phyloP scores from a whole-genome alignment of 2,329 filamentous ascomycete species.

The Celoporthe dispersa region DNA sequence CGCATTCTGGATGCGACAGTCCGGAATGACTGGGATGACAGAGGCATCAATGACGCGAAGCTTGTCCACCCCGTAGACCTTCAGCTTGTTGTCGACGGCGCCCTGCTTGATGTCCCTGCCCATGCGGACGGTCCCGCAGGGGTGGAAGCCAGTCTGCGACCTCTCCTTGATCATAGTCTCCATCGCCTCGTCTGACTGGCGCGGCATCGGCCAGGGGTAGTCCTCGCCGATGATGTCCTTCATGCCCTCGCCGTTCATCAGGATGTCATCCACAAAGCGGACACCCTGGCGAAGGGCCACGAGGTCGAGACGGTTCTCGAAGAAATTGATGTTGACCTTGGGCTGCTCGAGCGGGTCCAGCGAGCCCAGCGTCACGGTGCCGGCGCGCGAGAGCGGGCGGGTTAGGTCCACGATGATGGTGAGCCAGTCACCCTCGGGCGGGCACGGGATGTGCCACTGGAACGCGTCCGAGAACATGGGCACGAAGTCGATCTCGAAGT shows the following conservation, averaged over 20 bases:
- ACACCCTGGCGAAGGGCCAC: conserved; percentile 63
- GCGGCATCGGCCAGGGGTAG: conserved; percentile 66
- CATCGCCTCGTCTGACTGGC: conserved; percentile 60
- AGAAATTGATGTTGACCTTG: conserved; percentile 65
- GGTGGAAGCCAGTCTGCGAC: conserved; percentile 62
- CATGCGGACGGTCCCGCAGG: conserved; percentile 59
- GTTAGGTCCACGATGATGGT: conserved; percentile 59
- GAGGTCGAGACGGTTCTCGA: conserved; percentile 58
- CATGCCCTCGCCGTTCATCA: conserved; percentile 60
- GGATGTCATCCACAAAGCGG: conserved; percentile 59
- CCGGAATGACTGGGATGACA: conserved; percentile 59
- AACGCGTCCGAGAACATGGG: conserved; percentile 57
- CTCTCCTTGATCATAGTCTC: conserved; percentile 59
- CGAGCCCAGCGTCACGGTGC: conserved; percentile 60
- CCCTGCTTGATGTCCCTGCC: conserved; percentile 55
- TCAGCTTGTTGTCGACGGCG: conserved; percentile 55
- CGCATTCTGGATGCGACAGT: conserved; percentile 62
- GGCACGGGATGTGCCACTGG: conserved; percentile 51
- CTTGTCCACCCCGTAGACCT: conserved; percentile 57
- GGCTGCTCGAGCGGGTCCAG: conserved; percentile 61
- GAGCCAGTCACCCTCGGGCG: conserved; percentile 52
- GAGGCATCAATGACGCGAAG: conserved; percentile 61
- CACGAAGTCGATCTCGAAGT: conserved; percentile 67
- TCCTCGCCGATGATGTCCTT: conserved; percentile 56
- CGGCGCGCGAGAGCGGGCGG: conserved; percentile 47